Conservation (phyloP, 331 rosid species). For the Malus hybrid region DNA sequence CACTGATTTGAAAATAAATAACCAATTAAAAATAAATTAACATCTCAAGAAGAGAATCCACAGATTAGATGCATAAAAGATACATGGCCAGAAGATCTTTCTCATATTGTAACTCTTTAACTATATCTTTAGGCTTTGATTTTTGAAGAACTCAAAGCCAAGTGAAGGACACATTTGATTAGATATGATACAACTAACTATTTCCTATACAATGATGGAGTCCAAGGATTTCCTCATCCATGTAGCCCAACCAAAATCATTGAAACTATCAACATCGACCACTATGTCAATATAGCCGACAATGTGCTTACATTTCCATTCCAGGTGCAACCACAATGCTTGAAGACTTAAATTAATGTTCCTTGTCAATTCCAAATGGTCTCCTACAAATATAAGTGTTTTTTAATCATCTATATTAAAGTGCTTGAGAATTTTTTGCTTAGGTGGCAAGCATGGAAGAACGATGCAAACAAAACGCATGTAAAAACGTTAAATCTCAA, state of each 20-base stretch:
- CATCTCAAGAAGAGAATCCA: not conserved
- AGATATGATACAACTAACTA: not conserved
- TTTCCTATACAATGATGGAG: not conserved
- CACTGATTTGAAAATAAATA: not conserved
- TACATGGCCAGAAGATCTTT: not conserved
- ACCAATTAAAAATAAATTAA: not conserved
- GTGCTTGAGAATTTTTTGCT: not conserved
- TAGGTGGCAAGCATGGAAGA: not conserved
- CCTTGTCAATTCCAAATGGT: not conserved
- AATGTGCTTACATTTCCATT: not conserved
- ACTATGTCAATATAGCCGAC: not conserved
- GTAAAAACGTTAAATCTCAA: not conserved
- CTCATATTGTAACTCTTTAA: not conserved
- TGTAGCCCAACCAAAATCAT: not conserved
- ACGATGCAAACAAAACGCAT: not conserved
- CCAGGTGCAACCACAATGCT: not conserved
- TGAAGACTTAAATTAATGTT: not conserved
- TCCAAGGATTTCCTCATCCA: not conserved
- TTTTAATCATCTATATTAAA: not conserved
- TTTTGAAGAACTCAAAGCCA: not conserved
- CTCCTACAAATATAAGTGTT: not conserved
- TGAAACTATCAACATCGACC: not conserved
- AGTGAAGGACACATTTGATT: not conserved
- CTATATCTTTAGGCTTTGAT: not conserved
- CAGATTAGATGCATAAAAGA: not conserved